Evolutionary conservation across 805 yeast genomes (phyloP), one percentile per base, ranked within the genome.

Genomic region (Saturnispora saitoi): DNA sequence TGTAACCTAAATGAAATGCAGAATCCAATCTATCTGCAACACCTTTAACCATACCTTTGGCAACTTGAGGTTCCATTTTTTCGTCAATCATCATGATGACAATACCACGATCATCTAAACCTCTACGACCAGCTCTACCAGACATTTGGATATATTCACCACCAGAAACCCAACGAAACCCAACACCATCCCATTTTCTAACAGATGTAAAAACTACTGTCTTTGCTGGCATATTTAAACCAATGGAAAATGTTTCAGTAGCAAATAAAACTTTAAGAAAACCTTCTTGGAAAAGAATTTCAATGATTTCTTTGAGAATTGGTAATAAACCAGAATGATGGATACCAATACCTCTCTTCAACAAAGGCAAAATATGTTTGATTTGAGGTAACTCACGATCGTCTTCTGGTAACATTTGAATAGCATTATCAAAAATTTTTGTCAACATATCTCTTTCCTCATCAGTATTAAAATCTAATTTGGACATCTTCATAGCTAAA

Each of bases 131-230:
- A 20, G 99, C 99, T 68, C 99, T 82, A 56, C 99, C 99, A 41
- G 96, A 87, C 99, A 93, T 93, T 70, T 93, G 99, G 62, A 93
- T 93, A 68, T 93, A 93, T 70, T 93, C 99, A 72, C 99, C 99
- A 51, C 99, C 99, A 49, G 96, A 86, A 30, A 93, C 97, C 99
- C 99, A 93, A 69, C 99, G 81, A 74, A 91, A 89, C 17, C 91
- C 95, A 54, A 79, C 81, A 58, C 99, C 99, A 70, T 93, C 99
- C 95, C 97, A 93, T 66, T 93, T 93, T 63, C 99, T 80, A 19
- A 93, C 99, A 31, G 91, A 86, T 0, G 99, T 93, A 67, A 93
- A 93, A 2, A 93, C 99, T 41, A 93, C 99, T 0, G 99, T 93
- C 60, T 93, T 93, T 10, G 99, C 98, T 59, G 99, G 99, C 99